phyloP scores from a whole-genome alignment of 2,329 filamentous ascomycete species.

The Scytalidium lignicola region DNA sequence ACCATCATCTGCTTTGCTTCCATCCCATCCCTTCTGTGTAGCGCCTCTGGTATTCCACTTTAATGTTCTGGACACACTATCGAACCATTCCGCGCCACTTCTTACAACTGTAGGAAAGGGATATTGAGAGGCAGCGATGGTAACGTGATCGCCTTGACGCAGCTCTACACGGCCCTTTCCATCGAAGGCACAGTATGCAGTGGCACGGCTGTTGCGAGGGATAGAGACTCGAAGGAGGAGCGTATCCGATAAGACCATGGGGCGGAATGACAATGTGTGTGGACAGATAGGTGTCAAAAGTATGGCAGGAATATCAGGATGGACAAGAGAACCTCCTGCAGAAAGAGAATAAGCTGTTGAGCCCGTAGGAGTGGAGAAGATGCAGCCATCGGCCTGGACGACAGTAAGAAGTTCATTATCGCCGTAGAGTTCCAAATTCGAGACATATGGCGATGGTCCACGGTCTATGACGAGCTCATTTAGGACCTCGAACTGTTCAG shows the following conservation, averaged over 20 bases:
- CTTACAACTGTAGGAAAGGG: constrained; percentile 95
- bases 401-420: constrained; percentile 93
- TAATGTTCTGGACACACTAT: constrained; percentile 85
- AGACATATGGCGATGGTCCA: constrained; percentile 93
- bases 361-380: constrained; percentile 93
- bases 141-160: constrained; percentile 89
- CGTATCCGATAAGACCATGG: constrained; percentile 95
- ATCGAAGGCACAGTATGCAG: constrained; percentile 95
- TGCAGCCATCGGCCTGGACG: constrained; percentile 94
- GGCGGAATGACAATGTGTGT: constrained; percentile 92
- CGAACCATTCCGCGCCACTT: constrained; percentile 90
- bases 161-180: constrained; percentile 95
- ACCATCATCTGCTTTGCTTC: constrained; percentile 23
- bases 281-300: constrained; percentile 96
- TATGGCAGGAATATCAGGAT: constrained; percentile 95
- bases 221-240: constrained; percentile 87
- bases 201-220: constrained; percentile 78
- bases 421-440: constrained; percentile 91
- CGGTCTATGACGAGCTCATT: constrained; percentile 98
- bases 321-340: constrained; percentile 89
- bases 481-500: constrained; percentile 94
- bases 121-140: constrained; percentile 91
- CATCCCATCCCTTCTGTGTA: constrained; percentile 78
- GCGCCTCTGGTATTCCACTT: constrained; percentile 94
- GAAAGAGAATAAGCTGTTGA: constrained; percentile 95